phyloP scores from a whole-genome alignment of 257 asterid genomes.

The Mentha longifolia region DNA sequence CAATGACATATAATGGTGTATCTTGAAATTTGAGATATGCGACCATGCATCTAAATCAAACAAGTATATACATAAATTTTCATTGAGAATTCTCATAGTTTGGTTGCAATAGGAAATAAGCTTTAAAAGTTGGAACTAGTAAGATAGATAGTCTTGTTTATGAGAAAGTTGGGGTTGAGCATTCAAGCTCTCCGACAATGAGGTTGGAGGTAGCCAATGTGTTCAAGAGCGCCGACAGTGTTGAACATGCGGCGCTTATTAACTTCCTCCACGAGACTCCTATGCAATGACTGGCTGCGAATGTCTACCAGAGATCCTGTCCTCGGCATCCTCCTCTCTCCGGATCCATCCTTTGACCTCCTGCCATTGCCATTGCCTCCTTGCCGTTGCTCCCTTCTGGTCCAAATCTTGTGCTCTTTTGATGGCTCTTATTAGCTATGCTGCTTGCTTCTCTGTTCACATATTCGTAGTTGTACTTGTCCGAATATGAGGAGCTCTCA shows the following conservation, averaged over 20 bases:
- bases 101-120: constrained; percentile 7
- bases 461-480: constrained; percentile 42
- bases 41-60: too few species aligned
- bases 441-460: constrained; percentile 20
- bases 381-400: constrained; percentile 42
- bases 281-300: constrained; percentile 74
- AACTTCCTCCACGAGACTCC: constrained; percentile 62
- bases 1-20: too few species aligned
- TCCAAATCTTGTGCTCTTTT: constrained; percentile 58
- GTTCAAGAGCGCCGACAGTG: constrained; percentile 74
- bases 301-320: constrained; percentile 57
- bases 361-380: neutral
- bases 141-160: too few species aligned
- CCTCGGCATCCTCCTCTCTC: constrained; percentile 42
- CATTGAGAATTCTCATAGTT: constrained; percentile 27
- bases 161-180: too few species aligned
- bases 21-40: too few species aligned
- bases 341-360: neutral
- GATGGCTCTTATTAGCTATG: constrained; percentile 26
- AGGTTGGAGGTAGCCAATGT: constrained; percentile 55
- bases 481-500: constrained; percentile 54
- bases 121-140: too few species aligned
- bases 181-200: too few species aligned
- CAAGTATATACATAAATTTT: neutral
- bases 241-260: constrained; percentile 61